Evolutionary conservation across 2,329 filamentous ascomycete genomes (phyloP), one percentile per base, ranked within the genome.

Genomic region (Aureobasidium mangrovei): DNA sequence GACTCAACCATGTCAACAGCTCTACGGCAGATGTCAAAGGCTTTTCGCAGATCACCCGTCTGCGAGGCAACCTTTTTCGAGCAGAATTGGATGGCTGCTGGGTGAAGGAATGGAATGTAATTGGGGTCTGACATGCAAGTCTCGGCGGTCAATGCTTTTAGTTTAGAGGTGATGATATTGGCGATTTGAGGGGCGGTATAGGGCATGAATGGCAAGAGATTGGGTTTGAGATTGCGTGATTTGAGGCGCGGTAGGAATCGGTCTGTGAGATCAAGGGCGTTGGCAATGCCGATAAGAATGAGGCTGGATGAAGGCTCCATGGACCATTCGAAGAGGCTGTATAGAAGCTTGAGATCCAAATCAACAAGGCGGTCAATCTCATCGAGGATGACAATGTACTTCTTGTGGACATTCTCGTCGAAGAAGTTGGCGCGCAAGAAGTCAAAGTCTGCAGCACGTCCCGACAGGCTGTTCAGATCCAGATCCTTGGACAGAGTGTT

Each of bases 281-380:
- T 98, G 62, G 93, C 93, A 64, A 98, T 95, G 45, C 93, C 93
- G 47, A 98, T 81, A 18, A 98, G 76, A 35, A 93, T 76, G 4
- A 98, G 82, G 24, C 81, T 82, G 0, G 93, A 96, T 1, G 81
- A 80, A 59, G 83, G 83, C 58, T 88, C 82, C 64, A 98, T 75
- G 1, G 93, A 94, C 91, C 91, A 97, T 67, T 96, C 91, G 62
- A 98, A 96, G n/a, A 98, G 76, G 58, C 83, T 86, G 71, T 97
- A 96, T 10, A 98, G 76, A 53, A 93, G 85, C 61, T 94, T 89
- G 56, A 93, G 75, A 61, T 96, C 91, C 59, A 95, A 77, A 1
- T 88, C 91, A 39, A 98, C 77, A 47, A 98, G 83, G 65, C 95
- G 88, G 64, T 98, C 93, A 57, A 98, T 91, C 72, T 98, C 93